A percentile compares a stretch with the other conserved stretches of the same genome.
phyloP scores from a whole-genome alignment of 371 early-diverging fungal species.

The Mucor racemosus region DNA sequence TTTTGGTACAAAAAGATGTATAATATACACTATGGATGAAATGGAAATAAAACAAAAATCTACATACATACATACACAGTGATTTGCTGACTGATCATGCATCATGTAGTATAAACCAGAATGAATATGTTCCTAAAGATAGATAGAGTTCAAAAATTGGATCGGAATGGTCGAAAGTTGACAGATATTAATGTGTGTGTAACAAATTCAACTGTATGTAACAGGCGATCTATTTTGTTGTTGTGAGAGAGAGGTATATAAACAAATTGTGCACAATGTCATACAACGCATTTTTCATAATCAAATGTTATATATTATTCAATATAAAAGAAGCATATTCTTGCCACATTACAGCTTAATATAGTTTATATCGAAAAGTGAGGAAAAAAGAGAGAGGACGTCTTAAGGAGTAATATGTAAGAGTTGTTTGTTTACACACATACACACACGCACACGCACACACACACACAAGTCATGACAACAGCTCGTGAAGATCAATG shows the following conservation, averaged over 20 bases:
- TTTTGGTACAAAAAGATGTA: not conserved
- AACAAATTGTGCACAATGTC: too few species aligned
- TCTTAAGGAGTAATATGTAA: not conserved
- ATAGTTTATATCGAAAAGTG: not conserved
- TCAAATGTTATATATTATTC: too few species aligned
- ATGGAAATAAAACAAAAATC: not conserved
- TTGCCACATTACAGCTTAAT: not conserved
- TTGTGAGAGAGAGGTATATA: too few species aligned
- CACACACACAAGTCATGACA: not conserved
- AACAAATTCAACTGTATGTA: not conserved
- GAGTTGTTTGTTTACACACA: slow-evolving; percentile 1
- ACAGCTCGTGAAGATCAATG: slow-evolving; percentile 1
- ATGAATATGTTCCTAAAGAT: not conserved
- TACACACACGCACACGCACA: not conserved
- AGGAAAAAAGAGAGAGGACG: not conserved
- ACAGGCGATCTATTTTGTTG: not conserved
- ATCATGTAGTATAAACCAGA: slow-evolving; percentile 4
- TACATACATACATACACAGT: too few species aligned
- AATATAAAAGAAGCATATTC: not conserved
- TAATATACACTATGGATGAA: not conserved
- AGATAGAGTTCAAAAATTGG: not conserved
- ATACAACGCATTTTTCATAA: too few species aligned
- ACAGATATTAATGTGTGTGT: not conserved
- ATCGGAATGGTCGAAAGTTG: slow-evolving; percentile 2
- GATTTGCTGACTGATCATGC: not conserved